Percentiles rank a stretch among this genome's conserved stretches.
phyloP scores from a whole-genome alignment of 345 rosid species.

The Dimocarpus longan region DNA sequence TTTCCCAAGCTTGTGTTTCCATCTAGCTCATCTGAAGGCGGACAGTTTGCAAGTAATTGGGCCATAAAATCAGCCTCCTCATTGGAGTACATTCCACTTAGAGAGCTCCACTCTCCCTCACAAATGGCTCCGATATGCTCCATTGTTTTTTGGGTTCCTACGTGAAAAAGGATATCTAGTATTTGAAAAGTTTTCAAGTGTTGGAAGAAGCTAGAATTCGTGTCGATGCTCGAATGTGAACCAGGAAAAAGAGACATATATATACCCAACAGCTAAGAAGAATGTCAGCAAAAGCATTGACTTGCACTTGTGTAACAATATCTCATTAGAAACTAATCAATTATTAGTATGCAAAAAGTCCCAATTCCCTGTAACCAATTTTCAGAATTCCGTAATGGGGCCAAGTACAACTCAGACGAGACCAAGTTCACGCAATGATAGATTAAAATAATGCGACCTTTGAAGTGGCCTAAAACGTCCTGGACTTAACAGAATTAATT shows the following conservation, averaged over 20 bases:
- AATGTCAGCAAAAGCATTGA: slow-evolving; percentile 32
- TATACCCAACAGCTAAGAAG: slow-evolving; percentile 28
- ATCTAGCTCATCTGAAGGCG: slow-evolving; percentile 25
- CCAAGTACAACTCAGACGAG: slow-evolving; percentile 44
- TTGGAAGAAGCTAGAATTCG: not conserved
- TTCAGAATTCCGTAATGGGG: slow-evolving; percentile 24
- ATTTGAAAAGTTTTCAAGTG: not conserved
- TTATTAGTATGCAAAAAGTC: slow-evolving; percentile 26
- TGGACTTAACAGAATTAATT: slow-evolving; percentile 7
- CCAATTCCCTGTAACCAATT: slow-evolving; percentile 25
- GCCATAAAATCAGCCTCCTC: slow-evolving; percentile 83
- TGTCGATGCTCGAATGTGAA: slow-evolving; percentile 26
- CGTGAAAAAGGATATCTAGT: not conserved
- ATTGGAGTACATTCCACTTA: slow-evolving; percentile 49
- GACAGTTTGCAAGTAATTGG: slow-evolving; percentile 50
- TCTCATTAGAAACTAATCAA: slow-evolving; percentile 31
- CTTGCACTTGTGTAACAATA: slow-evolving; percentile 20
- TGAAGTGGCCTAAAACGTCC: slow-evolving; percentile 18
- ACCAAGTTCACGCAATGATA: slow-evolving; percentile 19
- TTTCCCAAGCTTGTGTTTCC: slow-evolving; percentile 22
- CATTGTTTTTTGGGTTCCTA: slow-evolving; percentile 25
- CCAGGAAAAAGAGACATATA: slow-evolving; percentile 20
- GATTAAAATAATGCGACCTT: slow-evolving; percentile 19
- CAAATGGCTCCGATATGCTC: slow-evolving; percentile 44
- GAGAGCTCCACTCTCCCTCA: slow-evolving; percentile 64